Evolutionary conservation across 257 asterid species (phyloP), one percentile per base, ranked within the genome.

Genomic region (Salvia miltiorrhiza): DNA sequence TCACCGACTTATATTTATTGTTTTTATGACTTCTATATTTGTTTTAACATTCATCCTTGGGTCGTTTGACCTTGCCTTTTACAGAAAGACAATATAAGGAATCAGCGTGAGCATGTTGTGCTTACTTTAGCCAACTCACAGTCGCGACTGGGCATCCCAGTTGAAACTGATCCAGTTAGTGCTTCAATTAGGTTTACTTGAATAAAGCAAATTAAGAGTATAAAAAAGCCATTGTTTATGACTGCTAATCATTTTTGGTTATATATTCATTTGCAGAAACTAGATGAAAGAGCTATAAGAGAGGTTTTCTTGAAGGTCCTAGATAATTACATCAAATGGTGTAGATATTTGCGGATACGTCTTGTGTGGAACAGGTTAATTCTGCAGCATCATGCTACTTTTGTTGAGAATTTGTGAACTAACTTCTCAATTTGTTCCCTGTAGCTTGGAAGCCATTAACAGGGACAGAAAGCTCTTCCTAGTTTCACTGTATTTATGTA

Each of bases 321-420:
- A 73, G 99, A 93, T 78, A 93, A 93, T 83, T 93, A 93, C 86
- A 90, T 88, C 74, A 93, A 87, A 78, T 93, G 99, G 99, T 93
- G 99, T 80, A 87, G 78, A 87, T 93, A 93, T 76, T 80, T 93
- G 69, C 85, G 97, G 67, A 82, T 74, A 70, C 99, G 96, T 49
- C 66, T 85, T 35, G 97, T 89, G 7, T 93, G 94, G 88, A 90
- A 88, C 75, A 93, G 96, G 98, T 93, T 65, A 66, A 58, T 75
- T 76, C 69, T 77, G 53, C 56, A 23, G 45, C 64, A 50, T 64
- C 39, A 74, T 74, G 57, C 75, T 60, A 26, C 56, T 69, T 54
- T 13, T 17, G 26, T 58, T 14, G 24, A 48, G 41, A 52, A 26
- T 16, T 62, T 53, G 20, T 35, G 56, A 17, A 53, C 83, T 71